Evolutionary conservation across 352 stramenopile species (phyloP).

Genomic region (Thraustotheca clavata): DNA sequence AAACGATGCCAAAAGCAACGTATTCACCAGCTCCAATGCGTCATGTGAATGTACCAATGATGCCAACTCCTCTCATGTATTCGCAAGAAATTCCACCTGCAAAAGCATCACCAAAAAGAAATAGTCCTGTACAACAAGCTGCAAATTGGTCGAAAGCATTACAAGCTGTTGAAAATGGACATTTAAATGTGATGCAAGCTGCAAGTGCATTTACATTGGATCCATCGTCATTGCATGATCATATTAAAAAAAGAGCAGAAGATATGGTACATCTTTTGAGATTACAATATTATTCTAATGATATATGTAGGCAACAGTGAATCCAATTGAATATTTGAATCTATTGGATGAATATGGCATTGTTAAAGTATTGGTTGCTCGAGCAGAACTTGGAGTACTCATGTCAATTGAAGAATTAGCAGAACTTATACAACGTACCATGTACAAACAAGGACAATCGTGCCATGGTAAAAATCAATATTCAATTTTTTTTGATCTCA

Average conservation of each 20-base stretch:
- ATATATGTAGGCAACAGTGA: neutral
- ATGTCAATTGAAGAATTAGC: constrained; percentile 62
- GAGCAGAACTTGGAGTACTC: constrained; percentile 55
- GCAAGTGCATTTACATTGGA: constrained; percentile 1
- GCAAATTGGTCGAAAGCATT: constrained; percentile 8
- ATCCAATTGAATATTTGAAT: neutral
- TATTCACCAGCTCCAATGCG: neutral
- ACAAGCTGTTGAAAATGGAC: constrained; percentile 5
- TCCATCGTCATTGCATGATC: neutral
- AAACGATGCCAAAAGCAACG: neutral
- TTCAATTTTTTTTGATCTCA: no score
- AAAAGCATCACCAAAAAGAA: neutral
- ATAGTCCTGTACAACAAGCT: neutral
- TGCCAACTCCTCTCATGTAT: neutral
- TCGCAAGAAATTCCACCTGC: neutral
- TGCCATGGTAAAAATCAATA: neutral
- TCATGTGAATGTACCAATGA: neutral
- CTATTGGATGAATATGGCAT: constrained; percentile 46
- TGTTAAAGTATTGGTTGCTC: constrained; percentile 57
- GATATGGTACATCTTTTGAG: neutral
- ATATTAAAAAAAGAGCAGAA: constrained; percentile 1
- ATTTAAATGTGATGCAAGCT: constrained; percentile 11
- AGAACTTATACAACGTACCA: constrained; percentile 47
- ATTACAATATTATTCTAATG: no score
- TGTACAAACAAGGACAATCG: constrained; percentile 30